Conservation (phyloP, 495 filamentous ascomycete species). For the Xylaria grammica region DNA sequence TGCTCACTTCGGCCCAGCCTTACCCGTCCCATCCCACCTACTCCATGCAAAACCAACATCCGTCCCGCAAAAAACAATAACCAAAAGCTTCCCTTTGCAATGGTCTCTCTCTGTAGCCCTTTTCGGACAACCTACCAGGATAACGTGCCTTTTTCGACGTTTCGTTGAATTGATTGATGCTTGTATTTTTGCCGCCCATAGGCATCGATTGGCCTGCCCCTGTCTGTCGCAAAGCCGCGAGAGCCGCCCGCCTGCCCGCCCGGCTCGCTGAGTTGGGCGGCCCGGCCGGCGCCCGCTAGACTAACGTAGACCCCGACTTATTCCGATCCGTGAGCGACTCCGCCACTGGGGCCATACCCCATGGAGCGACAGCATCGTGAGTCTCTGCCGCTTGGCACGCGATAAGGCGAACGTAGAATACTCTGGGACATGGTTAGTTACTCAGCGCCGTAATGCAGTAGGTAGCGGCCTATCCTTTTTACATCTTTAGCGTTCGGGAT, state of each 20-base stretch:
- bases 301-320: constrained; percentile 11
- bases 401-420: neutral
- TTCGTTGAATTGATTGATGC: neutral
- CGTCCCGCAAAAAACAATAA: neutral
- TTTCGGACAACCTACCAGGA: too few relatives aligned
- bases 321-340: constrained; percentile 2
- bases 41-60: neutral
- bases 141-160: neutral
- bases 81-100: neutral
- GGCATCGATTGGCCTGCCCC: too few relatives aligned
- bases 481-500: neutral
- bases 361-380: neutral
- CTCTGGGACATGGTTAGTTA: neutral
- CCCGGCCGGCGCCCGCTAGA: too few relatives aligned
- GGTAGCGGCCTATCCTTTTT: neutral
- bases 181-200: too few relatives aligned
- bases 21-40: constrained; percentile 2
- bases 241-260: neutral
- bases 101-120: too few relatives aligned
- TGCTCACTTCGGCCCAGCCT: neutral
- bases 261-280: too few relatives aligned
- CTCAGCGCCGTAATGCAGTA: neutral
- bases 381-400: neutral
- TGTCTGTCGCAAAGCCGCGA: neutral
- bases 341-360: neutral